Base-by-base conservation (phyloP, 2,329 filamentous ascomycete species). In the Fonsecaea pugnacius region DNA sequence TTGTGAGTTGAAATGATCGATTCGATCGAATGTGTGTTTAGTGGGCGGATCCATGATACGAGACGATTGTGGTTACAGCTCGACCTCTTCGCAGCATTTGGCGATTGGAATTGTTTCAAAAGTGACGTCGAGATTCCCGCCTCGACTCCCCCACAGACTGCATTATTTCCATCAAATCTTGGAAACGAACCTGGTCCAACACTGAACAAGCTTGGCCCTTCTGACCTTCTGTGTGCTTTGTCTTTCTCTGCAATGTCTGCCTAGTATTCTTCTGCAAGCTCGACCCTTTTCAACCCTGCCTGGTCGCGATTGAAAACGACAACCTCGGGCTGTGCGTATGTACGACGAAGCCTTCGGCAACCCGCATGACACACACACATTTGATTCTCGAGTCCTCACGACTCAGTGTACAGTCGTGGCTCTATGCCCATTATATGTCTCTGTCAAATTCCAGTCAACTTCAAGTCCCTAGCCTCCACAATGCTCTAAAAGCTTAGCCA, bases 61-160 rank as follows among this genome's bases (percentile, higher is more conserved):
- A 48, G 18, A 48, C 9, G 21, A 43, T 18, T n/a, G 43, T 6
- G 27, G 27, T 30, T 30, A 30, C 27, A 14, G 43, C 16, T 16
- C 7, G n/a, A n/a, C 38, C 1, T 6, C 38, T 43, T 18, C 18
- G 38, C 38, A 43, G 38, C n/a, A 35, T 46, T 30, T 50, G 21
- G 57, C 57, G 57, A 59, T 59, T 59, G 57, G 57, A 5, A 59
- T n/a, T 27, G 57, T 59, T 59, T 59, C 57, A 59, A 48, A 36
- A n/a, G 57, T 59, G 57, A 59, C 57, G 57, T 59, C 46, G 35
- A 35, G 43, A 27, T 48, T 48, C 43, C 43, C 18, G 21, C 55
- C 21, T 43, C 55, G 35, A 58, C 55, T 35, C 10, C 7, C 24
- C 24, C 48, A 32, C 38, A 27, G 55, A 59, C 46, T 7, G 51